A percentile compares a stretch with the other conserved stretches of the same genome.
phyloP scores from a whole-genome alignment of 371 early-diverging fungal genomes.

The Quaeritorhiza haematococci region DNA sequence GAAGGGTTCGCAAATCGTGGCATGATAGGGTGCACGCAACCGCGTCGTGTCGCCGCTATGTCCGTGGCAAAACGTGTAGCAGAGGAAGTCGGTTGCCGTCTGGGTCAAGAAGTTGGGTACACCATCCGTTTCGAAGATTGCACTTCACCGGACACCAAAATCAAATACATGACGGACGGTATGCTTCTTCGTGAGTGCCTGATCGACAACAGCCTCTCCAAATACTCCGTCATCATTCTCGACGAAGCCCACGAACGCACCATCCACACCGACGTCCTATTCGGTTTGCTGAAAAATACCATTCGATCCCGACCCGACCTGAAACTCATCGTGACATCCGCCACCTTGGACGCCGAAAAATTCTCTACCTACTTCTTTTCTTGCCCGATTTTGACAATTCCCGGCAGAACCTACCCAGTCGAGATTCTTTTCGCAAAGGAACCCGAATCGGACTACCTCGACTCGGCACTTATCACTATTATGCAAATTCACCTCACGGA shows the following conservation, averaged over 20 bases:
- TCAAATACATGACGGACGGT: conserved; percentile 99
- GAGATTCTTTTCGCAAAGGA: conserved; percentile 92
- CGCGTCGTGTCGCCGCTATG: conserved; percentile 99
- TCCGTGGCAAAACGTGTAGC: conserved; percentile 98
- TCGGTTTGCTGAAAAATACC: conserved; percentile 91
- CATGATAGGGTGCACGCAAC: conserved; percentile 98
- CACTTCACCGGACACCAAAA: conserved; percentile 85
- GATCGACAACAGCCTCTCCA: conserved; percentile 74
- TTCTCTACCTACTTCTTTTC: conserved; percentile 82
- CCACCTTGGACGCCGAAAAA: conserved; percentile 94
- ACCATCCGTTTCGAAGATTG: conserved; percentile 98
- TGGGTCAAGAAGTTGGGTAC: conserved; percentile 96
- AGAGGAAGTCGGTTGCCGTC: conserved; percentile 91
- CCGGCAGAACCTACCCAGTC: conserved; percentile 93
- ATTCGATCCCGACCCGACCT: conserved; percentile 79
- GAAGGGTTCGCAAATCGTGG: conserved; percentile 80
- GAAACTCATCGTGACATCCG: conserved; percentile 93
- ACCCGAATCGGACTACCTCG: conserved; percentile 91
- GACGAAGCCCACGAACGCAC: conserved; percentile 99
- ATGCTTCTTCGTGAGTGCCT: conserved; percentile 96
- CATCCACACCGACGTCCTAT: conserved; percentile 93
- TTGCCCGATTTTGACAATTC: conserved; percentile 95
- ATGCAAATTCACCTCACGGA: conserved; percentile 96
- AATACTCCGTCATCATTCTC: conserved; percentile 92
- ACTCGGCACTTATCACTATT: conserved; percentile 86